Conservation (phyloP, 768 basidiomycete genomes). For the Termitomyces sp. region DNA sequence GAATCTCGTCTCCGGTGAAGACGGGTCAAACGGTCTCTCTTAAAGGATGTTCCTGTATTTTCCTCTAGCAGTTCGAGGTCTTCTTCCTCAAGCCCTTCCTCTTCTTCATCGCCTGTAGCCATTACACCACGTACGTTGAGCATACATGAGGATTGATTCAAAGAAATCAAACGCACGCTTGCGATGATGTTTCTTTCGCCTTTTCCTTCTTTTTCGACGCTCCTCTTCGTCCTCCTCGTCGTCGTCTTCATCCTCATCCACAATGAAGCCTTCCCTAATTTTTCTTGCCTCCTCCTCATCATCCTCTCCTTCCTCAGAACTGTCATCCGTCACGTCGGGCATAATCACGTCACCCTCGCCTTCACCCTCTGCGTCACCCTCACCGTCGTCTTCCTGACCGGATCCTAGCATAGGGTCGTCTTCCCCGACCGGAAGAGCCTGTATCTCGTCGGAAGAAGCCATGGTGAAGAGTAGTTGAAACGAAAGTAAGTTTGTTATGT, state of each 20-base stretch:
- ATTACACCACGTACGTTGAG: background rate
- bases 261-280: conserved; percentile 88
- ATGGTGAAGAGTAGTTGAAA: conserved; percentile 31
- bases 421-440: conserved; percentile 17
- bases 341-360: conserved; percentile 51
- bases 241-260: conserved; percentile 84
- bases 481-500: conserved; percentile 8
- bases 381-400: conserved; percentile 45
- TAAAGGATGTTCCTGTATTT: conserved; percentile 80
- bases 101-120: conserved; percentile 37
- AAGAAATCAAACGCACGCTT: conserved; percentile 29
- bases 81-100: conserved; percentile 84
- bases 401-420: conserved; percentile 59
- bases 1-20: conserved; percentile 69
- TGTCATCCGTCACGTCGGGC: conserved; percentile 63
- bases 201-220: conserved; percentile 54
- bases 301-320: conserved; percentile 86
- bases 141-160: conserved; percentile 3
- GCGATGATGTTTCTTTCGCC: conserved; percentile 62
- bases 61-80: conserved; percentile 86
- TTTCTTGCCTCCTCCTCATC: conserved; percentile 82
- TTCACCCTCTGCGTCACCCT: conserved; percentile 36
- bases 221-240: conserved; percentile 68
- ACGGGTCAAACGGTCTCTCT: conserved; percentile 61
- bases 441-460: conserved; percentile 44